Conservation (phyloP, 768 basidiomycete genomes). For the Pulveroboletus sp. region DNA sequence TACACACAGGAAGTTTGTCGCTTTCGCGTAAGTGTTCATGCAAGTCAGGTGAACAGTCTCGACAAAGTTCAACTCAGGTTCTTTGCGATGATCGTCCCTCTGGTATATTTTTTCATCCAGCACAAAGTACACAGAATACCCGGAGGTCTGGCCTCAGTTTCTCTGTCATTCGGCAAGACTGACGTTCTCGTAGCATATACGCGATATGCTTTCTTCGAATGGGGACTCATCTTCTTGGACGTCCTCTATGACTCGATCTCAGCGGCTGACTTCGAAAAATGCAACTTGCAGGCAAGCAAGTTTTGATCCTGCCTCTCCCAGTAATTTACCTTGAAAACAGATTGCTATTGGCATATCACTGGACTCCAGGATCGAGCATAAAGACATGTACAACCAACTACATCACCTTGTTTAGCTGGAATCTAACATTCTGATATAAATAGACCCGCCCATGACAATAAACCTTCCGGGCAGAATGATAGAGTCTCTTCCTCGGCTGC, state of each 20-base stretch:
- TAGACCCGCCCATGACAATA: conserved; percentile 18
- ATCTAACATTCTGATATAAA: conserved; percentile 22
- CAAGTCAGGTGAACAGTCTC: neutral
- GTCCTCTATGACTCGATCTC: conserved; percentile 68
- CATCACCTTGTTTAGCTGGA: conserved; percentile 35
- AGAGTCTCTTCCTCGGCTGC: neutral
- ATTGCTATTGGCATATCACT: conserved; percentile 28
- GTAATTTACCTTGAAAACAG: conserved; percentile 6
- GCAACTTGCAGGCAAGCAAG: conserved; percentile 47
- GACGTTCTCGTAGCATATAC: conserved; percentile 64
- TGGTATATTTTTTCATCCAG: conserved; percentile 81
- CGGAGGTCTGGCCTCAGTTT: conserved; percentile 52
- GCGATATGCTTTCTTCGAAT: conserved; percentile 81
- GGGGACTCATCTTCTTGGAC: conserved; percentile 74
- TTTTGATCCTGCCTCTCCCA: neutral
- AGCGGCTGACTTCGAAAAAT: conserved; percentile 53
- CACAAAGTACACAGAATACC: conserved; percentile 79
- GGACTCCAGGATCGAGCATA: conserved; percentile 19
- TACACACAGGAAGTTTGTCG: conserved; percentile 45
- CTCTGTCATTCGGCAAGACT: neutral
- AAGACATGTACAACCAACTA: conserved; percentile 45
- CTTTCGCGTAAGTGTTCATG: conserved; percentile 38
- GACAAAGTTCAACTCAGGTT: conserved; percentile 45
- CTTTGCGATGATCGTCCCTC: conserved; percentile 62
- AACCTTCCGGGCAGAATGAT: conserved; percentile 1